Evolutionary conservation across 1,139 yeast genomes (phyloP).

Genomic region (Geotrichum australiense): DNA sequence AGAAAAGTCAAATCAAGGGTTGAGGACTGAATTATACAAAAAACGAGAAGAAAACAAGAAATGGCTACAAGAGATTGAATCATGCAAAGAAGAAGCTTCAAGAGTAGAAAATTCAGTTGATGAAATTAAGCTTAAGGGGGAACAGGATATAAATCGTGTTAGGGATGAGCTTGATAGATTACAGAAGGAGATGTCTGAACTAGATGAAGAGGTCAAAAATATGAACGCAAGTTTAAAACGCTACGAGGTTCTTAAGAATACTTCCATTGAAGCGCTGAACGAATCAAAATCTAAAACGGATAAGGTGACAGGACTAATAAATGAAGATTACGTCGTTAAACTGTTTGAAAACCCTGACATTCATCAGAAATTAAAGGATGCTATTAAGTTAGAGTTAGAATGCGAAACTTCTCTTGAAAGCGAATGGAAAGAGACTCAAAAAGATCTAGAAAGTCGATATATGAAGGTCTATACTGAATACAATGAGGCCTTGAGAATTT

Average conservation of each 20-base stretch:
- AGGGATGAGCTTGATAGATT: constrained; percentile 8
- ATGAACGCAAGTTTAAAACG: constrained; percentile 21
- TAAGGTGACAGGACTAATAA: constrained; percentile 24
- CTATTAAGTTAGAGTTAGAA: constrained; percentile 23
- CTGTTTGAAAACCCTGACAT: constrained; percentile 22
- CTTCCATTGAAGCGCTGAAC: constrained; percentile 22
- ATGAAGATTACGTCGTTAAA: constrained; percentile 23
- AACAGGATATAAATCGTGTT: constrained; percentile 1
- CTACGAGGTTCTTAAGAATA: constrained; percentile 21
- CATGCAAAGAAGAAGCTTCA: constrained; percentile 16
- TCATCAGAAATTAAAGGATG: constrained; percentile 21
- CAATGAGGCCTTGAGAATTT: constrained; percentile 28
- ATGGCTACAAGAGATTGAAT: constrained; percentile 23
- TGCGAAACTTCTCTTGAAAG: constrained; percentile 28
- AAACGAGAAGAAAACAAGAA: constrained; percentile 20
- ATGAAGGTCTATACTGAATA: constrained; percentile 30
- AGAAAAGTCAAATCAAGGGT: constrained; percentile 25
- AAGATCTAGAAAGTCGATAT: constrained; percentile 32
- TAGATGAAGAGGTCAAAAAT: constrained; percentile 39
- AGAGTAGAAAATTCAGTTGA: constrained; percentile 11
- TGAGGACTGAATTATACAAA: constrained; percentile 24
- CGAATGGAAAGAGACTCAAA: constrained; percentile 32
- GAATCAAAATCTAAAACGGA: constrained; percentile 23
- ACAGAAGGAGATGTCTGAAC: constrained; percentile 10
- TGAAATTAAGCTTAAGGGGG: constrained; percentile 4